Conservation (phyloP, 768 basidiomycete species). For the Tephrocybe sp. region DNA sequence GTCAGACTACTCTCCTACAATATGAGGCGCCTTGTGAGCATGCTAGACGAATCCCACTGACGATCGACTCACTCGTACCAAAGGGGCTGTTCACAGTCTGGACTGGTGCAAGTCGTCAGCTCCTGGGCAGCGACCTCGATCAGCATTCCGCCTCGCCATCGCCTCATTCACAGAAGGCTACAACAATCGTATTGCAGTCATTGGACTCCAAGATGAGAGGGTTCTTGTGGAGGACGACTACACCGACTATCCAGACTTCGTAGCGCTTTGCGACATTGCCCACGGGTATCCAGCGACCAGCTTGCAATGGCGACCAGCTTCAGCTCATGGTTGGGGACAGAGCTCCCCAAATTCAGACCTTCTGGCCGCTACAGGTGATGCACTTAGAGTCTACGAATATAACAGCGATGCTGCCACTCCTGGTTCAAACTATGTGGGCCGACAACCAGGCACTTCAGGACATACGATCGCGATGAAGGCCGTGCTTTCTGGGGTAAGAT, state of each 20-base stretch:
- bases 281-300: conserved; percentile 94
- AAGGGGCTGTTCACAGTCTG: conserved; percentile 84
- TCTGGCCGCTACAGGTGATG: conserved; percentile 93
- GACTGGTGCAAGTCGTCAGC: conserved; percentile 88
- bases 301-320: conserved; percentile 90
- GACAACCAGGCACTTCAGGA: conserved; percentile 53
- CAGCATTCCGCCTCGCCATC: conserved; percentile 82
- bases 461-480: conserved; percentile 75
- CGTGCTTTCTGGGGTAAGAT: conserved; percentile 76
- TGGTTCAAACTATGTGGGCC: conserved; percentile 69
- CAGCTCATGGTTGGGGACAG: conserved; percentile 65
- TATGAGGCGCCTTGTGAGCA: conserved; percentile 85
- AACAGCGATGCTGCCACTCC: conserved; percentile 60
- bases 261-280: conserved; percentile 77
- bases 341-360: conserved; percentile 73
- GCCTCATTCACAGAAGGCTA: conserved; percentile 86
- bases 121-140: conserved; percentile 72
- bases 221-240: conserved; percentile 87
- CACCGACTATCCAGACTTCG: conserved; percentile 83
- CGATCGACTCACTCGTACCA: conserved; percentile 9
- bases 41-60: not conserved
- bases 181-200: conserved; percentile 77
- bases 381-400: conserved; percentile 90
- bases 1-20: conserved; percentile 68
- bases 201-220: conserved; percentile 81